Evolutionary conservation across 2,329 filamentous ascomycete species (phyloP), one percentile per base, ranked within the genome.

Genomic region (Akanthomyces dipterigenus): DNA sequence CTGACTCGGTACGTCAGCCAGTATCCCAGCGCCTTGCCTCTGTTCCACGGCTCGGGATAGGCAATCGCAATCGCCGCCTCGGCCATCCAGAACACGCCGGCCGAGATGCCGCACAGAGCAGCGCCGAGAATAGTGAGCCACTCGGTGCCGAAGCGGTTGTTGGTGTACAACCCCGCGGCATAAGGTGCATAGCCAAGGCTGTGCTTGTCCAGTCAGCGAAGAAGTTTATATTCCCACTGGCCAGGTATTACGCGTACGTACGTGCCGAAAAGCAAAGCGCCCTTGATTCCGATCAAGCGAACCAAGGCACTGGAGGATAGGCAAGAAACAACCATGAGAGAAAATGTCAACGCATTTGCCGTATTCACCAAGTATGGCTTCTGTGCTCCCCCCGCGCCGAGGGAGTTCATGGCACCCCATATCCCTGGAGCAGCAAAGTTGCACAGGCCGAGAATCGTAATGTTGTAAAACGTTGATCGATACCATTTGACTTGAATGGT

Each of bases 11-110:
- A 82, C 0, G 76, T 79, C 4, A 90, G 77, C 88, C 88, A 91
- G 67, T 88, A 86, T 0, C 87, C 88, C 0, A 91, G 75, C 20
- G 85, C 83, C 18, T 80, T 80, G 0, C 86, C 87, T 58, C 83
- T 81, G 53, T 88, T 88, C 68, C 83, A 84, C 0, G 87, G 86
- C 66, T 91, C 88, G 0, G 88, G 88, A 65, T 91, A 91, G 0
- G 84, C 80, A 22, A 91, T 82, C 0, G 88, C 88, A 61, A 91
- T 89, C 0, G 88, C 88, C 0, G 86, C 86, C 72, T 91, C 88
- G 0, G 88, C 84, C 78, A 86, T 86, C 88, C 88, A 91, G 72
- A 91, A 91, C 0, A 91, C 77, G 0, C 88, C 88, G 0, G 88
- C 88, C 0, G 84, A 87, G 36, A 90, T 78, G 20, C 88, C 88